phyloP scores from a whole-genome alignment of 208 protist species.

The Trypanosoma cruzi region DNA sequence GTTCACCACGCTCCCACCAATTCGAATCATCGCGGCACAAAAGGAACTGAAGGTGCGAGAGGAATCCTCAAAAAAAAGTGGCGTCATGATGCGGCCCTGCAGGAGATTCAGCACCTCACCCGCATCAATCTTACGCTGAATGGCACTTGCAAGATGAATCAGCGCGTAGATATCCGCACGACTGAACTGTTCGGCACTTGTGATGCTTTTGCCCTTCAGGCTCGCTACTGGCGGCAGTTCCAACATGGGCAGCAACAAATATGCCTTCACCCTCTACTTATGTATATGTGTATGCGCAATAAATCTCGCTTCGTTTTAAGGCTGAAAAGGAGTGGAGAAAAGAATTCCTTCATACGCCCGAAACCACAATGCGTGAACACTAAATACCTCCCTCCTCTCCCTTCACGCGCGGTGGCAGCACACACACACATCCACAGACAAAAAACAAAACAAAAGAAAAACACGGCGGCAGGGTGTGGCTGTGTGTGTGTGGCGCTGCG shows the following conservation, averaged over 20 bases:
- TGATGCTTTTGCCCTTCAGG: conserved; percentile 69
- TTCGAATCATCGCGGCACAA: conserved; percentile 79
- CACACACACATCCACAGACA: too few species aligned
- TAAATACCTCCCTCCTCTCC: too few species aligned
- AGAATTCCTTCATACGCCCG: too few species aligned
- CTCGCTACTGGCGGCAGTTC: conserved; percentile 45
- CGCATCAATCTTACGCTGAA: conserved; percentile 45
- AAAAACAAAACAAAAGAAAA: too few species aligned
- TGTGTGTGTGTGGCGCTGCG: too few species aligned
- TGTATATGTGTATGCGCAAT: not conserved
- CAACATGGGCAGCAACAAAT: conserved; percentile 5
- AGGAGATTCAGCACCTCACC: conserved; percentile 61
- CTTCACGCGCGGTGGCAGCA: too few species aligned
- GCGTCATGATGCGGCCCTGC: conserved; percentile 78
- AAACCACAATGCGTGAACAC: too few species aligned
- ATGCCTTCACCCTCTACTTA: conserved; percentile 2
- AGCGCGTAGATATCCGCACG: conserved; percentile 72
- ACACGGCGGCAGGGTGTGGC: too few species aligned
- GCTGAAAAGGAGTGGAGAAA: too few species aligned
- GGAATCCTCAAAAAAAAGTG: conserved; percentile 88
- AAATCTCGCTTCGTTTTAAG: too few species aligned
- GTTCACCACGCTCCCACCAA: conserved; percentile 82
- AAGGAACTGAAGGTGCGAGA: conserved; percentile 83
- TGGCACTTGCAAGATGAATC: conserved; percentile 50
- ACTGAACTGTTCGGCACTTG: conserved; percentile 64